Conservation (phyloP, 2,329 filamentous ascomycete genomes). For the Sarocladiaceae sp. region DNA sequence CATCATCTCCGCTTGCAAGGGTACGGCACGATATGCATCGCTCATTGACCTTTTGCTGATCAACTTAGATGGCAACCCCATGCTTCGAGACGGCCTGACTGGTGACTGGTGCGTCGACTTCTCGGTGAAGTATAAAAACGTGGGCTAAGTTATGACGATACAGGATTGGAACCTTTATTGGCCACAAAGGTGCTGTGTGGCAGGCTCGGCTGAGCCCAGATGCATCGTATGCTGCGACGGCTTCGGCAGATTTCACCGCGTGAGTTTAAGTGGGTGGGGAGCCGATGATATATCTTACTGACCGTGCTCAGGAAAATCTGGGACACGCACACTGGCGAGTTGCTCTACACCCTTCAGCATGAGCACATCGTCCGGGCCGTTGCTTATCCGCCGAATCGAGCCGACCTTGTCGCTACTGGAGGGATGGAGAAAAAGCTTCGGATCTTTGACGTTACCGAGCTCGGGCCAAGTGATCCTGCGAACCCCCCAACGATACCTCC, state of each 20-base stretch:
- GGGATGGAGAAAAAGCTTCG: constrained; percentile 96
- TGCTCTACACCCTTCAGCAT: constrained; percentile 81
- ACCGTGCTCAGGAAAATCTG: constrained; percentile 72
- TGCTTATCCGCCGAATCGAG: constrained; percentile 78
- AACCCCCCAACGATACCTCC: constrained; percentile 47
- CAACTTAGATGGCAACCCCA: constrained; percentile 83
- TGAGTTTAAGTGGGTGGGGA: constrained; percentile 37
- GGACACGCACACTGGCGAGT: constrained; percentile 93
- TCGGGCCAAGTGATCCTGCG: constrained; percentile 36
- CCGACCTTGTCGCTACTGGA: constrained; percentile 85
- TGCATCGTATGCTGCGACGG: constrained; percentile 83
- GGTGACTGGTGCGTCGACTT: constrained; percentile 82
- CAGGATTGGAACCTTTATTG: constrained; percentile 97
- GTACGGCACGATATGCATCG: constrained; percentile 35
- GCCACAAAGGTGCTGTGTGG: constrained; percentile 98
- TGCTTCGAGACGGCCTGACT: constrained; percentile 93
- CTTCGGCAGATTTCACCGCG: constrained; percentile 94
- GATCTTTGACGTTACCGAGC: constrained; percentile 78
- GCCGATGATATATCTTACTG: constrained; percentile 23
- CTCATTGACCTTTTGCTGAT: constrained; percentile 18
- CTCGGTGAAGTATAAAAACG: too few relatives aligned
- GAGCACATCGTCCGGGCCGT: constrained; percentile 93
- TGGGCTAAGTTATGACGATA: too few relatives aligned
- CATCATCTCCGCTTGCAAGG: constrained; percentile 90
- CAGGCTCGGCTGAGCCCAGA: constrained; percentile 88